A percentile compares a stretch with the other conserved stretches of the same genome.
Evolutionary conservation across 2,329 filamentous ascomycete species (phyloP).

Genomic region (Pseudogymnoascus sp.): DNA sequence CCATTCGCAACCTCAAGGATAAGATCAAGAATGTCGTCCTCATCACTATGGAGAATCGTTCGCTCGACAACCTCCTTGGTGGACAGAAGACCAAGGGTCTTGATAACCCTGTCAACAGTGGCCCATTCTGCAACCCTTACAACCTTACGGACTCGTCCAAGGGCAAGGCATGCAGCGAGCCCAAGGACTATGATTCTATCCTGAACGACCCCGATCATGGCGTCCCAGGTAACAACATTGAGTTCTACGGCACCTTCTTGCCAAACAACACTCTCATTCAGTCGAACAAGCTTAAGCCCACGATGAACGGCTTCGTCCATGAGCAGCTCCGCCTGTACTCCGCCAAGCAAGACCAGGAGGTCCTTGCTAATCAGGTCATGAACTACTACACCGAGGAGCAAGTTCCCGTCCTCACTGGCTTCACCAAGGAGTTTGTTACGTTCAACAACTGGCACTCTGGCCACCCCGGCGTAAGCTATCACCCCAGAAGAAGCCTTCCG

Average conservation of each 20-base stretch:
- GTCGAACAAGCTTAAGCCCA: slow-evolving; percentile 24
- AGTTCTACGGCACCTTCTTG: slow-evolving; percentile 35
- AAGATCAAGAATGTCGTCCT: slow-evolving; percentile 32
- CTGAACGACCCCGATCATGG: slow-evolving; percentile 35
- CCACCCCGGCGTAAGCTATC: slow-evolving; percentile 32
- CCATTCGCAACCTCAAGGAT: slow-evolving; percentile 27
- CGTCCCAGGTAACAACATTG: slow-evolving; percentile 35
- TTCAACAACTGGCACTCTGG: slow-evolving; percentile 39
- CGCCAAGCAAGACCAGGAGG: slow-evolving; percentile 25
- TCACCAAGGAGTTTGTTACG: slow-evolving; percentile 34
- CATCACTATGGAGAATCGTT: slow-evolving; percentile 36
- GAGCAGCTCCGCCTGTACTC: slow-evolving; percentile 33
- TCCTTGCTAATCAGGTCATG: slow-evolving; percentile 32
- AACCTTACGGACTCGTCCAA: slow-evolving; percentile 28
- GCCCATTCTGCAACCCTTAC: slow-evolving; percentile 34
- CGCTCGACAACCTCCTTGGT: slow-evolving; percentile 36
- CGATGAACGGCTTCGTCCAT: slow-evolving; percentile 33
- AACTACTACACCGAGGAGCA: slow-evolving; percentile 37
- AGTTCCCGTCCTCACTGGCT: slow-evolving; percentile 33
- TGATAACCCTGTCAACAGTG: slow-evolving; percentile 35
- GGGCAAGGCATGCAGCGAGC: slow-evolving; percentile 26
- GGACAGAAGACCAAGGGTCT: slow-evolving; percentile 32
- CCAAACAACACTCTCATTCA: slow-evolving; percentile 32
- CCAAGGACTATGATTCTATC: slow-evolving; percentile 34
- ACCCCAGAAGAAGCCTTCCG: background rate